These are phyloP conservation scores for Penicillium paradoxum DNA, from an alignment of 495 filamentous ascomycete genomes.

Conservation along the genomic window DNA sequence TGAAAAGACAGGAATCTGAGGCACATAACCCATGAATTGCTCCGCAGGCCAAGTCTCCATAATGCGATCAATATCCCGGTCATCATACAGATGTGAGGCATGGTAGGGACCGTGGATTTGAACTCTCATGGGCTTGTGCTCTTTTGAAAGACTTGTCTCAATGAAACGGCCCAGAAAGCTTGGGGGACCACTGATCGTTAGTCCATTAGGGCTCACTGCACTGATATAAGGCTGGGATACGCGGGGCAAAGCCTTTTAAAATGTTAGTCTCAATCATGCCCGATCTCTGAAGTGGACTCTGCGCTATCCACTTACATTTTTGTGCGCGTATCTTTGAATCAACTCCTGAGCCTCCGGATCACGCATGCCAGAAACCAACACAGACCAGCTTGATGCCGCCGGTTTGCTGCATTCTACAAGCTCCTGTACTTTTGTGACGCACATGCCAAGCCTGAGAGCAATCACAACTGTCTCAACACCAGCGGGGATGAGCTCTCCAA, in stretches of 20 bases:
- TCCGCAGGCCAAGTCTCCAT: constrained; percentile 36
- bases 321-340: constrained; percentile 31
- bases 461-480: constrained; percentile 67
- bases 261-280: constrained; percentile 18
- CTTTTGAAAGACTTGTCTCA: constrained; percentile 45
- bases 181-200: constrained; percentile 80
- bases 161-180: constrained; percentile 55
- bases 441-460: constrained; percentile 65
- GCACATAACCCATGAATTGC: constrained; percentile 40
- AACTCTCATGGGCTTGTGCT: constrained; percentile 55
- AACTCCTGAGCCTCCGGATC: constrained; percentile 24
- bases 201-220: constrained; percentile 60
- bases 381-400: constrained; percentile 34
- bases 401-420: constrained; percentile 28
- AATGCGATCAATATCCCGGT: constrained; percentile 57
- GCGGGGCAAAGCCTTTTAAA: constrained; percentile 50
- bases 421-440: constrained; percentile 43
- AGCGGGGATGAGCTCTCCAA: constrained; percentile 62
- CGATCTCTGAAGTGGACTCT: constrained; percentile 11
- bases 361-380: constrained; percentile 33
- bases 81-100: constrained; percentile 64
- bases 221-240: constrained; percentile 68
- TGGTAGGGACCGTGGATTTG: constrained; percentile 80
- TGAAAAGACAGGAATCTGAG: constrained; percentile 55
- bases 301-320: constrained; percentile 32